phyloP scores from a whole-genome alignment of 2,329 filamentous ascomycete genomes.

The Incumbomyces lentus region DNA sequence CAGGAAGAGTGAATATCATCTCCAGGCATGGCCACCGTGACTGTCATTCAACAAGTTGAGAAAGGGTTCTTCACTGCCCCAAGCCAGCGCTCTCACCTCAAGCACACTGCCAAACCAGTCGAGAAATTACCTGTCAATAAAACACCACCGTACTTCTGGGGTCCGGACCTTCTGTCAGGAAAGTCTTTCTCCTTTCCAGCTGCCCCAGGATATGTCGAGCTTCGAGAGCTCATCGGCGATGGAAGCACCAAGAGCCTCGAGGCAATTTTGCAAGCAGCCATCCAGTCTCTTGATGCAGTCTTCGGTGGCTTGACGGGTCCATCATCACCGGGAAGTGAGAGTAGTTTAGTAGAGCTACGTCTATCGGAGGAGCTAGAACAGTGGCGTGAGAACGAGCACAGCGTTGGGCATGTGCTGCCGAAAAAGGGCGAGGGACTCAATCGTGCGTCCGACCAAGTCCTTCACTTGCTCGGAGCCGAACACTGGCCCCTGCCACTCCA shows the following conservation, averaged over 20 bases:
- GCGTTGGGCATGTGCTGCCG: neutral
- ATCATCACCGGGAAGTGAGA: neutral
- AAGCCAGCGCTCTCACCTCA: too few relatives aligned
- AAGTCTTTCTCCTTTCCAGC: neutral
- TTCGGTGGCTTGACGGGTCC: neutral
- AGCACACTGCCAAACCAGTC: too few relatives aligned
- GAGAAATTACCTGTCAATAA: neutral
- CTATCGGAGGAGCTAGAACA: neutral
- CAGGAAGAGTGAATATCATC: too few relatives aligned
- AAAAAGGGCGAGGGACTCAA: neutral
- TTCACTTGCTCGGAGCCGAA: neutral
- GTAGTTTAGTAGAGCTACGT: neutral
- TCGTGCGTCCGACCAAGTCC: neutral
- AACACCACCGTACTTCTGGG: neutral
- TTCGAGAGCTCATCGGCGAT: neutral
- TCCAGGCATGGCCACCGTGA: too few relatives aligned
- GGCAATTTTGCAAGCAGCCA: neutral
- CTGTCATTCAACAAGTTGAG: too few relatives aligned
- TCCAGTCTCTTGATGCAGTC: neutral
- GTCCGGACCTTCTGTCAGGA: neutral
- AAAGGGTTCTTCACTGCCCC: too few relatives aligned
- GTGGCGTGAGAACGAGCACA: neutral
- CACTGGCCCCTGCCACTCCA: conserved; percentile 16
- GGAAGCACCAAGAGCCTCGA: neutral
- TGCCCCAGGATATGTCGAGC: neutral